phyloP scores from a whole-genome alignment of 139 green algal species.

The Haematococcus lacustris region DNA sequence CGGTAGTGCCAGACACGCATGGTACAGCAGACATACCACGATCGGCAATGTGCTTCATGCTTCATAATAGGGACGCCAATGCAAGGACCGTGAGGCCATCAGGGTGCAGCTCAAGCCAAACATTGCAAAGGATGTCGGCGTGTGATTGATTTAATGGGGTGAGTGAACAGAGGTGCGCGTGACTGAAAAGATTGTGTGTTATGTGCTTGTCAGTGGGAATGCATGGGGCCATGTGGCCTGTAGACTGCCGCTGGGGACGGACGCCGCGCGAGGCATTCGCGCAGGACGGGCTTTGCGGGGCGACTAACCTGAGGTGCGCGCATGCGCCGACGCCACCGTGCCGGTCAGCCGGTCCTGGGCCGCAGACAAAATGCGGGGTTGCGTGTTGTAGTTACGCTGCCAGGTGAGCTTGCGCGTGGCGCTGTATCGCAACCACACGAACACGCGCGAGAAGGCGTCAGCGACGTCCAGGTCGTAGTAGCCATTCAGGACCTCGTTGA shows the following conservation, averaged over 20 bases:
- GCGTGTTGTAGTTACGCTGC: constrained; percentile 99
- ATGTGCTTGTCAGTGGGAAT: too few relatives aligned
- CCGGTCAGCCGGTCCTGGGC: constrained; percentile 88
- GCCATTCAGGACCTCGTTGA: constrained; percentile 52
- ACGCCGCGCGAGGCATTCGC: background rate
- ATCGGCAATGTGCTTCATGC: too few relatives aligned
- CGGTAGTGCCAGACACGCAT: too few relatives aligned
- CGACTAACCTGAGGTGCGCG: constrained; percentile 13
- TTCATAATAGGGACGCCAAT: too few relatives aligned
- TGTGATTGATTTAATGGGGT: background rate
- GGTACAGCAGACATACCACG: too few relatives aligned
- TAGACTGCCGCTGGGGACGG: background rate
- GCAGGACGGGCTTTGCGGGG: background rate
- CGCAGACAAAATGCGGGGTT: constrained; percentile 82
- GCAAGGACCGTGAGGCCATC: too few relatives aligned
- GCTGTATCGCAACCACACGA: constrained; percentile 92
- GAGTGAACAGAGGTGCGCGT: background rate
- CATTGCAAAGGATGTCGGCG: too few relatives aligned
- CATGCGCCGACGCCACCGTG: constrained; percentile 58
- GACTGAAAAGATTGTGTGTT: too few relatives aligned
- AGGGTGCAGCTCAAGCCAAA: too few relatives aligned
- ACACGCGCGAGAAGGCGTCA: constrained; percentile 66
- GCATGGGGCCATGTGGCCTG: too few relatives aligned
- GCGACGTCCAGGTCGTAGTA: constrained; percentile 50
- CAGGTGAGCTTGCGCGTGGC: constrained; percentile 91